Conservation (phyloP, 805 yeast species). For the Candida corydali region DNA sequence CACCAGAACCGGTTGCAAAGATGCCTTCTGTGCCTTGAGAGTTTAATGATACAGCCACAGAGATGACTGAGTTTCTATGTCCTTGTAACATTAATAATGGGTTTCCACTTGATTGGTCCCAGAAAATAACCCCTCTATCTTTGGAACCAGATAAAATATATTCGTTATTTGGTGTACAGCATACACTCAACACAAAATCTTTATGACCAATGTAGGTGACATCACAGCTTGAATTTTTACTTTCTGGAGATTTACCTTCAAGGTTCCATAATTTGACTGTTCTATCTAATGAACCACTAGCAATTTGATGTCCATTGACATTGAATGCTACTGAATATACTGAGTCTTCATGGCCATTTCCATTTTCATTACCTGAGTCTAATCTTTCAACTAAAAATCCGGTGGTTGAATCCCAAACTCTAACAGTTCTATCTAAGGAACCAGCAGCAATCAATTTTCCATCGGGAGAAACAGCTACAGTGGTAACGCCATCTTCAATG, state of each 20-base stretch:
- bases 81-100: slow-evolving; percentile 95
- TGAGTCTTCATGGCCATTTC: slow-evolving; percentile 94
- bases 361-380: slow-evolving; percentile 81
- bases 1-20: slow-evolving; percentile 97
- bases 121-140: slow-evolving; percentile 94
- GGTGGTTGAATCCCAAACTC: slow-evolving; percentile 94
- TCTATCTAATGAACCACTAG: slow-evolving; percentile 92
- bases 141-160: slow-evolving; percentile 92
- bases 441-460: slow-evolving; percentile 95
- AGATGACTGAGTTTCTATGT: slow-evolving; percentile 91
- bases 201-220: slow-evolving; percentile 94
- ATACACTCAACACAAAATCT: slow-evolving; percentile 91
- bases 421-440: slow-evolving; percentile 87
- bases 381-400: slow-evolving; percentile 89
- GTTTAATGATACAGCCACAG: slow-evolving; percentile 86
- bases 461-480: slow-evolving; percentile 95
- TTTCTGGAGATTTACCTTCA: slow-evolving; percentile 45
- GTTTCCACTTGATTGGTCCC: slow-evolving; percentile 92
- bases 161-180: slow-evolving; percentile 89
- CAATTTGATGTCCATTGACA: slow-evolving; percentile 85
- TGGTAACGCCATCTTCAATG: slow-evolving; percentile 97
- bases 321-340: slow-evolving; percentile 94
- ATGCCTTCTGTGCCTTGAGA: slow-evolving; percentile 71
- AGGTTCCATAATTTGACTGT: slow-evolving; percentile 95
- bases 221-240: slow-evolving; percentile 61